Base-by-base conservation (phyloP, 2,329 filamentous ascomycete genomes). In the Colletotrichum filicis region DNA sequence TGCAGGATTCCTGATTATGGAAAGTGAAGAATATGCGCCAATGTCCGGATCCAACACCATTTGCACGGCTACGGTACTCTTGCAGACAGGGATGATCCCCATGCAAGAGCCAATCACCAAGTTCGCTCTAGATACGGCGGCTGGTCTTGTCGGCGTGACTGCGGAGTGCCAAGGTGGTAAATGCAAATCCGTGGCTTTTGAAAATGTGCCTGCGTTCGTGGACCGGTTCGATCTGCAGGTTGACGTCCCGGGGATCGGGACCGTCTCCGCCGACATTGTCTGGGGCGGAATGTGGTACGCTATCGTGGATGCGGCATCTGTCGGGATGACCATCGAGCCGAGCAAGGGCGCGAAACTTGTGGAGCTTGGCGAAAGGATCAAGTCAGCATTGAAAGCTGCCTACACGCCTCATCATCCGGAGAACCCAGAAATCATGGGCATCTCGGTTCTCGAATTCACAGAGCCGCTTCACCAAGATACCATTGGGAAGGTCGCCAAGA, bases 221-320 rank as follows among this genome's bases (percentile, higher is more conserved):
- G 81, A 79, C 49, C 79, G 76, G 5, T 77, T 87, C 1, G 84
- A 85, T 74, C 74, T 80, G 28, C 75, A 79, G 61, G 79, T n/a
- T 87, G 71, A 82, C 0, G 83, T 87, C 0, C 83, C 83, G 0
- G 85, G 81, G 0, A 24, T 87, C 0, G 85, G 85, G 0, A 77
- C 68, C 5, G 74, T 87, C 2, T 73, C 64, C 0, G 82, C 86
- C 2, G 85, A 87, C 66, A 79, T 87, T 60, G 85, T 83, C 16
- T 87, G 82, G 78, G 85, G 85, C 7, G 85, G 85, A 1, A 86
- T 85, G 85, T 80, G 82, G 73, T 87, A 84, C 66, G 82, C 78
- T 2, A 61, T 87, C 9, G 83, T 86, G 0, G 83, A 86, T 63
- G 83, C 80, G 0, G 77, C 76, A 1, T 80, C 82, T 0, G 71